Conservation (phyloP, 192 early-diverging fungal species). For the Umbelopsis vinacea region DNA sequence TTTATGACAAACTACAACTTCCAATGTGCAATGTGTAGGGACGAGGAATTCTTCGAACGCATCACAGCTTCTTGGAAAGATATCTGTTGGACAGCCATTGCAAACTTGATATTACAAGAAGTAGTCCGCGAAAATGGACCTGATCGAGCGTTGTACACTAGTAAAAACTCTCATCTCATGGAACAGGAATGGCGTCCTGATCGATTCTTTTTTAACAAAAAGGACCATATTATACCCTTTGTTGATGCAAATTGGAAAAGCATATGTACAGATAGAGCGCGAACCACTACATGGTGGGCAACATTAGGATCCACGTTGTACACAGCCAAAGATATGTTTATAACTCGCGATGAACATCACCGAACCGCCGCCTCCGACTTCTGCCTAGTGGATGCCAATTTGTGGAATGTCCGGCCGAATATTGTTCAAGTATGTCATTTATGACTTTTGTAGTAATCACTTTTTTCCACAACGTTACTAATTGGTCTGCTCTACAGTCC, state of each 20-base stretch:
- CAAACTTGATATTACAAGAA: constrained; percentile 62
- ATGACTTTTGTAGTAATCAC: not conserved
- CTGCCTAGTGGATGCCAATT: constrained; percentile 56
- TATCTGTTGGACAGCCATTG: constrained; percentile 62
- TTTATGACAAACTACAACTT: constrained; percentile 71
- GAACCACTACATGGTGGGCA: constrained; percentile 73
- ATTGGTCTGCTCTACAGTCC: not conserved
- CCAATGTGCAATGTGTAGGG: constrained; percentile 51
- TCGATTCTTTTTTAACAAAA: constrained; percentile 67
- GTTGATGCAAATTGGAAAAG: constrained; percentile 68
- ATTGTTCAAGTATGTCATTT: constrained; percentile 38
- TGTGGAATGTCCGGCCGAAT: constrained; percentile 63
- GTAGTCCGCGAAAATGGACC: constrained; percentile 37
- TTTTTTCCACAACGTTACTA: not conserved
- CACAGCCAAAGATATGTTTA: constrained; percentile 64
- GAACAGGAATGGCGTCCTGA: constrained; percentile 46
- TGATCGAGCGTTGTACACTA: constrained; percentile 31
- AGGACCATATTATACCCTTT: constrained; percentile 66
- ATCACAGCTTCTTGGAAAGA: constrained; percentile 71
- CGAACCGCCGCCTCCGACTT: constrained; percentile 66
- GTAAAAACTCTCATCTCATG: constrained; percentile 41
- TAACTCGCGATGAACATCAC: constrained; percentile 56
- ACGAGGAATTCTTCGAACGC: constrained; percentile 57
- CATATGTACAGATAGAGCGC: constrained; percentile 63
- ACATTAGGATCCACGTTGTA: constrained; percentile 69